Base-by-base conservation (phyloP, 345 rosid genomes). In the Pistacia integerrima region DNA sequence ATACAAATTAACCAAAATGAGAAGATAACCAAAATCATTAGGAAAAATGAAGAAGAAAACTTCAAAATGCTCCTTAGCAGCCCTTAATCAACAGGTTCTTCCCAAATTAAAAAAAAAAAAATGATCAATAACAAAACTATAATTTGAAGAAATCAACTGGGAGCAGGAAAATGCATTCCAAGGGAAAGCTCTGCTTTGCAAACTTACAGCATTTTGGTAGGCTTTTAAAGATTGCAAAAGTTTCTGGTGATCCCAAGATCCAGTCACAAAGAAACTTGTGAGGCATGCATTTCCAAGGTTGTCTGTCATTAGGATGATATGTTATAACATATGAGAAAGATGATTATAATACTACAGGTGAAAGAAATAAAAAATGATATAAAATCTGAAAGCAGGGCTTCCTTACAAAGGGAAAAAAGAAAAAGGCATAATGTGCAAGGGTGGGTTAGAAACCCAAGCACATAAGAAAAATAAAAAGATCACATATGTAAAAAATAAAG, bases 261-360 rank as follows among this genome's bases (percentile, higher is more conserved):
- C 93, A 66, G 87, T 85, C 52, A 85, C 81, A 78, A 91, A 91
- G 67, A 89, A 91, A 63, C 92, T 86, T 17, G 95, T 91, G 76
- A 91, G 85, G 62, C 87, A 86, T 64, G 95, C 95, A 82, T 91
- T 91, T 78, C 95, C 93, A 78, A 91, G 86, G 81, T 89, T 89
- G 83, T 91, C 95, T 91, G 87, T 56, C 77, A 75, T 60, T 8
- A 82, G 75, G 80, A 59, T 67, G 69, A 79, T 73, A 70, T n/a
- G 7, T 17, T 51, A 59, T 69, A 67, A 61, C 46, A 41, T 41
- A 41, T 7, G 8, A 60, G 58, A 52, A 48, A 38, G 66, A 51
- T 44, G 18, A 3, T 55, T 58, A 44, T 20, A 11, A 56, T 70
- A 11, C 17, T 56, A 36, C 51, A 41, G 28, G 64, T 41, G 4